Evolutionary conservation across 306 rosid genomes (phyloP).

Genomic region (Argentina anserina): DNA sequence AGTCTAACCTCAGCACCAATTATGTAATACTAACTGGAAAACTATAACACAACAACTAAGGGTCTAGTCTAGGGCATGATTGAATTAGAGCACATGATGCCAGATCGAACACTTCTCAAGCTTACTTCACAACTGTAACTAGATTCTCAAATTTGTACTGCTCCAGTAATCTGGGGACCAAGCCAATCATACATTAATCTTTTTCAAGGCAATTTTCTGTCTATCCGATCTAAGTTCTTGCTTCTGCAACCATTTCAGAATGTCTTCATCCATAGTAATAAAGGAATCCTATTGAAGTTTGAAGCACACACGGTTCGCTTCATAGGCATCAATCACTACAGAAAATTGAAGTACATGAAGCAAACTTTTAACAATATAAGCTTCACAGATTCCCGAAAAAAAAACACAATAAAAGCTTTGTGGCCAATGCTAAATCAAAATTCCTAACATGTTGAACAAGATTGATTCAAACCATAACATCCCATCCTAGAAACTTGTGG

Average conservation of each 20-base stretch:
- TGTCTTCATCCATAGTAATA: not conserved
- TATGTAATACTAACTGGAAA: not conserved
- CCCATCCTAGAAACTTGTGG: not conserved
- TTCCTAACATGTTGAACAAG: not conserved
- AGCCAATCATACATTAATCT: not conserved
- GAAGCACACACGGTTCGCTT: not conserved
- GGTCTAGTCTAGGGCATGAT: not conserved
- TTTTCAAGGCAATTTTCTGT: not conserved
- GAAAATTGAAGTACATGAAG: not conserved
- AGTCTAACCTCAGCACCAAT: not conserved
- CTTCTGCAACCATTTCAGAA: not conserved
- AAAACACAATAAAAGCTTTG: not conserved
- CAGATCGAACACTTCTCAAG: not conserved
- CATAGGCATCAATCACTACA: not conserved
- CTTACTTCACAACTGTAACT: not conserved
- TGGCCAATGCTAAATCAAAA: not conserved
- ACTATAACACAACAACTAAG: not conserved
- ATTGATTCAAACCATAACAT: not conserved
- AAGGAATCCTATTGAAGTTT: not conserved
- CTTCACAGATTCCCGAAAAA: too few species aligned
- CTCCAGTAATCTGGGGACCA: not conserved
- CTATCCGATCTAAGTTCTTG: not conserved
- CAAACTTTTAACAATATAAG: not conserved
- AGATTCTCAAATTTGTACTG: not conserved
- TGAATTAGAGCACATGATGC: not conserved